Evolutionary conservation across 73 alveolate species (phyloP).

Genomic region (Vitrella brassicaformis): DNA sequence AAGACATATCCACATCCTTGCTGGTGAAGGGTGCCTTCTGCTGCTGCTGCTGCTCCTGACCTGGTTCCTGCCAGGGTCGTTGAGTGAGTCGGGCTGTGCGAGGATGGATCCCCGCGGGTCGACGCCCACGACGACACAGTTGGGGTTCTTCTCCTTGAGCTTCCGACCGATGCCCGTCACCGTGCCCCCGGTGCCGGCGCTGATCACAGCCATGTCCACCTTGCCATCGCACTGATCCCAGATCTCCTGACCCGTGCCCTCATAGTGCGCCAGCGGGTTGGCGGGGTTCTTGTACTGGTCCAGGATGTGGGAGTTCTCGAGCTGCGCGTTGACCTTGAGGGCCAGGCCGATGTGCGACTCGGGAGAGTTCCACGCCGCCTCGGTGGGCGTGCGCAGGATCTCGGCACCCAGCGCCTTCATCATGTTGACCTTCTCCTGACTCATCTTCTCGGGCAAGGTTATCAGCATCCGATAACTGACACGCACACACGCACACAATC

Average conservation of each 20-base stretch:
- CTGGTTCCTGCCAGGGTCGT: constrained; percentile 6
- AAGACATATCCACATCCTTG: no score
- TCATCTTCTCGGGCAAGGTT: constrained; percentile 90
- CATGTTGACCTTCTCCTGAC: constrained; percentile 87
- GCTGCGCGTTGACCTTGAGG: constrained; percentile 29
- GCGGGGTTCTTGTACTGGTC: constrained; percentile 91
- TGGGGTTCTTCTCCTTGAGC: constrained; percentile 65
- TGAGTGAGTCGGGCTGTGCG: constrained; percentile 60
- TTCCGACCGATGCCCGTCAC: constrained; percentile 78
- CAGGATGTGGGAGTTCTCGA: constrained; percentile 65
- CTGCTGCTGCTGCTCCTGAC: no score
- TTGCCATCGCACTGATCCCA: constrained; percentile 81
- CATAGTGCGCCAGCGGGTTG: constrained; percentile 96
- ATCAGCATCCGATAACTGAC: constrained; percentile 39
- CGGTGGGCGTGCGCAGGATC: constrained; percentile 85
- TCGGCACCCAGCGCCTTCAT: constrained; percentile 92
- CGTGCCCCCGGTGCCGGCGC: constrained; percentile 89
- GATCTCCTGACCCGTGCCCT: constrained; percentile 96
- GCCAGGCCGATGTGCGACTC: constrained; percentile 62
- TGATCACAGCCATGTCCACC: constrained; percentile 32
- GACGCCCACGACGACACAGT: constrained; percentile 66
- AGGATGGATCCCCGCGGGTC: constrained; percentile 83
- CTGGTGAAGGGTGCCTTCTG: no score
- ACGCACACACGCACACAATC: constrained; percentile 50
- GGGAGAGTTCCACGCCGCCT: constrained; percentile 55